phyloP scores from a whole-genome alignment of 768 basidiomycete species.

The Crepidotus variabilis region DNA sequence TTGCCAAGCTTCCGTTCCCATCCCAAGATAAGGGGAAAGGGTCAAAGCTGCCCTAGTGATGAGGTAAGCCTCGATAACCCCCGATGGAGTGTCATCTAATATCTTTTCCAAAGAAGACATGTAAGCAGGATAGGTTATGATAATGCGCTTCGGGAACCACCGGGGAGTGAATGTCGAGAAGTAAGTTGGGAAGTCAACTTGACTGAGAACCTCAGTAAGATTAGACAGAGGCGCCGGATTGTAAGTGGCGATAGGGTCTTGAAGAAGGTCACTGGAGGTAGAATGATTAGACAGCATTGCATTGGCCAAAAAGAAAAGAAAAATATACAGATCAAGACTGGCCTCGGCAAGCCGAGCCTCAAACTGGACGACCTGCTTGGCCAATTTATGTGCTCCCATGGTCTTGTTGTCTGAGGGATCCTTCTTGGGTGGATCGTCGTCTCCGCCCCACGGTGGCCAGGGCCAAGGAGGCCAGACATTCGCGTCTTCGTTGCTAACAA shows the following conservation, averaged over 20 bases:
- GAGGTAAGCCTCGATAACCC: constrained; percentile 85
- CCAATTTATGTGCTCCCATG: constrained; percentile 56
- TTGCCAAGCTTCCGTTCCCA: constrained; percentile 74
- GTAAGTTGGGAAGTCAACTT: constrained; percentile 83
- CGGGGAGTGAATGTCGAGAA: constrained; percentile 82
- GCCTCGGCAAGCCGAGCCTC: constrained; percentile 77
- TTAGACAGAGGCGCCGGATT: constrained; percentile 75
- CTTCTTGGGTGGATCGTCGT: constrained; percentile 46
- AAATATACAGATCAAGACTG: constrained; percentile 71
- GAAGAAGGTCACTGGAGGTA: constrained; percentile 53
- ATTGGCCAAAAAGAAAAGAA: neutral
- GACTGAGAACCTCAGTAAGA: constrained; percentile 63
- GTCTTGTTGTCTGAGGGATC: constrained; percentile 49
- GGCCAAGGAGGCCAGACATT: constrained; percentile 78
- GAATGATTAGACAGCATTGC: neutral
- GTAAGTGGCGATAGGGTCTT: constrained; percentile 85
- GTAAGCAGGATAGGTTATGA: constrained; percentile 83
- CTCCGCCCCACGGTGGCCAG: constrained; percentile 81
- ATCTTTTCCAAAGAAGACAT: constrained; percentile 62
- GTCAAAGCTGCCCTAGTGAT: constrained; percentile 69
- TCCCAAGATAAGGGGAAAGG: constrained; percentile 69
- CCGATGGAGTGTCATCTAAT: constrained; percentile 59
- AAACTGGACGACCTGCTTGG: constrained; percentile 69
- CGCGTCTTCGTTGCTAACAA: constrained; percentile 33
- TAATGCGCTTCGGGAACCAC: constrained; percentile 67